Conservation (phyloP, 2,329 filamentous ascomycete species). For the Phialophora chinensis region DNA sequence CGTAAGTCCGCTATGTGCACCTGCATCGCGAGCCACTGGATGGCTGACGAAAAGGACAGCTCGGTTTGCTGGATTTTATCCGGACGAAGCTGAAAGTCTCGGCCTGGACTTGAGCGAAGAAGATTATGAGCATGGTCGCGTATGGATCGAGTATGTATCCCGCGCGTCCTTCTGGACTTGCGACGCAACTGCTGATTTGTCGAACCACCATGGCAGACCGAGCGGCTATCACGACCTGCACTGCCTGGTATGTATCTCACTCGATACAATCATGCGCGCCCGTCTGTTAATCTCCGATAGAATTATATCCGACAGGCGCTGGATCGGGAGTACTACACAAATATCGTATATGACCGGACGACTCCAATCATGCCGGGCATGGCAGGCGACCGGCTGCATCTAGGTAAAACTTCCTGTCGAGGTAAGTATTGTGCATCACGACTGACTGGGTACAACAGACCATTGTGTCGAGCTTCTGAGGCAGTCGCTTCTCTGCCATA, state of each 20-base stretch:
- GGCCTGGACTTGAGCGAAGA: constrained; percentile 1
- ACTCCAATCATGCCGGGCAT: constrained; percentile 9
- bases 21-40: neutral
- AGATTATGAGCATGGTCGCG: constrained; percentile 9
- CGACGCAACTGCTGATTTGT: neutral
- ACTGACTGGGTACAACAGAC: neutral
- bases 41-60: neutral
- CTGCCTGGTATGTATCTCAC: neutral
- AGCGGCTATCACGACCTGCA: constrained; percentile 13
- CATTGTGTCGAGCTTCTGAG: constrained; percentile 11
- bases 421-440: neutral
- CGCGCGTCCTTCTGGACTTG: neutral
- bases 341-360: constrained; percentile 7
- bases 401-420: constrained; percentile 3
- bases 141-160: neutral
- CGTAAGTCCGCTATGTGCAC: neutral
- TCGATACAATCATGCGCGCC: neutral
- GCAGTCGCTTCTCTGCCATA: constrained; percentile 10
- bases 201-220: neutral
- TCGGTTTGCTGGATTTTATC: constrained; percentile 6
- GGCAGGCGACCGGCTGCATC: constrained; percentile 6
- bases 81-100: neutral
- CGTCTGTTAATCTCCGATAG: neutral
- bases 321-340: constrained; percentile 8
- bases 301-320: constrained; percentile 4